phyloP scores from a whole-genome alignment of 169 alveolate species.

The Eimeria falciformis region DNA sequence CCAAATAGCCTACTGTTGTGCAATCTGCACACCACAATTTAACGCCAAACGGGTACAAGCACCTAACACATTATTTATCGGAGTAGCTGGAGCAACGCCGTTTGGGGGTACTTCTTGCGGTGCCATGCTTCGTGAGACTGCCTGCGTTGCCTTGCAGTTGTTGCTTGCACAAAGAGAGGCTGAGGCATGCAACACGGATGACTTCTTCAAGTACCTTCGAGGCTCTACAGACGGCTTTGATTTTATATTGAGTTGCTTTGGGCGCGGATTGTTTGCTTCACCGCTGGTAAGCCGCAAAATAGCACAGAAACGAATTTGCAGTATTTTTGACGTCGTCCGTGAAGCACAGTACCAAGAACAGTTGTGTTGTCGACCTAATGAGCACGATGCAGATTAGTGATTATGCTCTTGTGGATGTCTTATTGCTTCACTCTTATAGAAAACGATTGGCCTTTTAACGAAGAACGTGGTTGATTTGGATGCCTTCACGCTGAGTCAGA shows the following conservation, averaged over 20 bases:
- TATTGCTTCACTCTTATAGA: not conserved
- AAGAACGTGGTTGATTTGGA: constrained; percentile 38
- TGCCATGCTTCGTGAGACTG: not conserved
- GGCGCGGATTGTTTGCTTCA: constrained; percentile 74
- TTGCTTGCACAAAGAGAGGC: constrained; percentile 75
- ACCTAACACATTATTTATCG: not conserved
- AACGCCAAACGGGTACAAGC: constrained; percentile 69
- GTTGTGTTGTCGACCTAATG: not conserved
- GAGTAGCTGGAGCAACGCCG: not conserved
- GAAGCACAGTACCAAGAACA: not conserved
- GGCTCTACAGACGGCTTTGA: constrained; percentile 78
- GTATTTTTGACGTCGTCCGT: not conserved
- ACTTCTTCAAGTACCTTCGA: constrained; percentile 79
- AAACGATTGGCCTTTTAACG: constrained; percentile 37
- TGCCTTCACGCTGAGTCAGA: constrained; percentile 11
- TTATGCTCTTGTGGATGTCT: too few species aligned
- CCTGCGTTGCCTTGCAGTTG: constrained; percentile 53
- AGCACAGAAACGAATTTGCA: not conserved
- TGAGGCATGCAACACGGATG: constrained; percentile 73
- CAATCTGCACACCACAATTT: constrained; percentile 73
- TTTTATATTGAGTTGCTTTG: constrained; percentile 72
- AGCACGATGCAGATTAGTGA: too few species aligned
- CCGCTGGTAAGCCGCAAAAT: constrained; percentile 62
- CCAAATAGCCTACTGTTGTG: constrained; percentile 55
- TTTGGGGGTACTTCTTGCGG: not conserved